Conservation (phyloP, 495 filamentous ascomycete species). For the Penicillium arizonense region DNA sequence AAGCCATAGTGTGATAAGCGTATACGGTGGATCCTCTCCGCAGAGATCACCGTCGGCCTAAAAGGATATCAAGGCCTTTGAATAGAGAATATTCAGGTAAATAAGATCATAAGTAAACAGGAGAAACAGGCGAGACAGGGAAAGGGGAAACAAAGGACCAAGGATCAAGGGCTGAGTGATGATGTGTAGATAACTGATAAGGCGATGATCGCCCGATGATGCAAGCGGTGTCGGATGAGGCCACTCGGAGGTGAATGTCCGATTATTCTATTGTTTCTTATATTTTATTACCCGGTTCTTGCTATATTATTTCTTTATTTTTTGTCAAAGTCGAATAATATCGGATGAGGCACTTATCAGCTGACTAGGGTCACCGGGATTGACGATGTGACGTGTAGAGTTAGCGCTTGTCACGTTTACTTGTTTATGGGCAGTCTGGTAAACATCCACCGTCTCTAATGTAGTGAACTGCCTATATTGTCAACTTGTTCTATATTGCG, state of each 20-base stretch:
- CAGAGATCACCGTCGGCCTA: slow-evolving; percentile 13
- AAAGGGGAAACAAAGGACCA: slow-evolving; percentile 7
- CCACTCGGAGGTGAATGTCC: background rate
- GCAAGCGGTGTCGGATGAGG: slow-evolving; percentile 7
- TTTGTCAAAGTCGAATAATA: background rate
- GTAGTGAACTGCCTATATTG: no score
- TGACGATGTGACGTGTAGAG: slow-evolving; percentile 6
- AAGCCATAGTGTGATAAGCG: slow-evolving; percentile 62
- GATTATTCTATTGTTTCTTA: no score
- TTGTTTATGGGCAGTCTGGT: background rate
- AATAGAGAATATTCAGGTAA: background rate
- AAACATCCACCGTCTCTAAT: no score
- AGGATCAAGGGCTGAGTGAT: background rate
- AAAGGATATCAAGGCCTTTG: background rate
- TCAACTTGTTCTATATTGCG: no score
- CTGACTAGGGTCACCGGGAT: slow-evolving; percentile 7
- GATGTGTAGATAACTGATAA: slow-evolving; percentile 10
- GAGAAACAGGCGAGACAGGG: background rate
- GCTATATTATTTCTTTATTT: background rate
- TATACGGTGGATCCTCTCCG: slow-evolving; percentile 25
- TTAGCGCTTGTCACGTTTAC: slow-evolving; percentile 1
- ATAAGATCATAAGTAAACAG: background rate
- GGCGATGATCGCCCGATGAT: slow-evolving; percentile 5
- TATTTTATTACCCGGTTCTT: no score
- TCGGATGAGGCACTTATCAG: background rate